Percentiles rank a stretch among this genome's conserved stretches.
Conservation (phyloP, 2,329 filamentous ascomycete species). For the Sporothrix globosa region DNA sequence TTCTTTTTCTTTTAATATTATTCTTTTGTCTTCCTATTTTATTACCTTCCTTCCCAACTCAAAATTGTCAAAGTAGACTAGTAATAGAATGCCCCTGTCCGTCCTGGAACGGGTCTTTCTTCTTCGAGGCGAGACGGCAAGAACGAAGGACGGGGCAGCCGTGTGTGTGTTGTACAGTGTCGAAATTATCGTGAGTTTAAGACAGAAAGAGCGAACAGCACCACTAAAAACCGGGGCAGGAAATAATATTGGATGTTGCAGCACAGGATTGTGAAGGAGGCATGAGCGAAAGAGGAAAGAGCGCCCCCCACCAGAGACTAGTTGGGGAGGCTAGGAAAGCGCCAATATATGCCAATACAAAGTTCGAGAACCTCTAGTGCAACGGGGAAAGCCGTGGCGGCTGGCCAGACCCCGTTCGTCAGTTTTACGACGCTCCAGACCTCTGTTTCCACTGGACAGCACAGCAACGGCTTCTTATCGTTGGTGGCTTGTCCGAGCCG, state of each 20-base stretch:
- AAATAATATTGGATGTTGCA: constrained; percentile 9
- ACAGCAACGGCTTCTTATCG: neutral
- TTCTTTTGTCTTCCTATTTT: neutral
- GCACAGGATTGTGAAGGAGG: neutral
- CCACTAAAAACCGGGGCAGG: neutral
- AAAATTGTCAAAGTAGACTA: constrained; percentile 21
- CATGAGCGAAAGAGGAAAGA: constrained; percentile 29
- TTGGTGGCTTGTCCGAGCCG: neutral
- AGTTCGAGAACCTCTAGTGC: constrained; percentile 20
- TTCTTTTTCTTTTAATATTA: neutral
- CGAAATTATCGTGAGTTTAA: neutral
- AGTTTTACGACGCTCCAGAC: constrained; percentile 25
- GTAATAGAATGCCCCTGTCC: neutral
- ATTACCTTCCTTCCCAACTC: neutral
- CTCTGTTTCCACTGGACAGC: constrained; percentile 2
- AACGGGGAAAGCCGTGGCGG: constrained; percentile 29
- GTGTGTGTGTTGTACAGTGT: neutral
- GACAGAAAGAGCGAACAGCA: constrained; percentile 22
- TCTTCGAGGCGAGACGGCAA: neutral
- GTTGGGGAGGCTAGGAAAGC: constrained; percentile 18
- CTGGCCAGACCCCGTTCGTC: constrained; percentile 19
- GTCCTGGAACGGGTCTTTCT: neutral
- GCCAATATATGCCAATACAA: constrained; percentile 33
- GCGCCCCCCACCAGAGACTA: constrained; percentile 12
- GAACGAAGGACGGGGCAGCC: neutral